Evolutionary conservation across 2,329 filamentous ascomycete genomes (phyloP), one percentile per base, ranked within the genome.

Genomic region (Penicillium vulpinum): DNA sequence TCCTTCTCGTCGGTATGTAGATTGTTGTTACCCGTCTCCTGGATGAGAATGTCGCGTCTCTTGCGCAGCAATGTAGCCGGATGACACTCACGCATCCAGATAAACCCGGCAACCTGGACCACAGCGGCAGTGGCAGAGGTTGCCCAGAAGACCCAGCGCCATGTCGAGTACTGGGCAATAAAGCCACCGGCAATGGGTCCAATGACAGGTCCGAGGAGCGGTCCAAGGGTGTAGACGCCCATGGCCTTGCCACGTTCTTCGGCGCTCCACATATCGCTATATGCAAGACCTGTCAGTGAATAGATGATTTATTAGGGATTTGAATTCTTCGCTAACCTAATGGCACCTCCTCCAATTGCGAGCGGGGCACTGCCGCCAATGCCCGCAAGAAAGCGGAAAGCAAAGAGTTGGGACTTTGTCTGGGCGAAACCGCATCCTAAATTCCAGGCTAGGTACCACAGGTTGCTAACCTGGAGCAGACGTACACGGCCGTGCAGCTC

Each of bases 101-200:
- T 80, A 43, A 88, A 68, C 5, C 86, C 86, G 4, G 80, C 71
- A 11, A 78, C 60, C 66, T 88, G 85, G 45, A 89, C 80, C 15
- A 82, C 57, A 3, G 78, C 85, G 51, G 83, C 83, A 36, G 77
- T 77, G 54, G 88, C 85, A 1, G 84, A 83, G 0, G 84, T 87
- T 0, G 82, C 78, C 73, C 81, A 88, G 73, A 90, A 90, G 5
- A 83, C 81, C 88, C 88, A 90, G 36, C 86, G 80, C 88, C 88
- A 90, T 0, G 80, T 84, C 7, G 80, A 82, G 77, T 81, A 45
- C 64, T 86, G 71, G 0, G 84, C 78, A 26, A 89, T 83, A 64
- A 84, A 88, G 0, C 83, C 85, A 10, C 85, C 85, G 0, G 80
- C 79, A 2, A 88, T 83, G 0, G 86, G 86, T 0, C 85, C 86